phyloP scores from a whole-genome alignment of 1,284 basidiomycete genomes.

The Cryptococcus floricola region DNA sequence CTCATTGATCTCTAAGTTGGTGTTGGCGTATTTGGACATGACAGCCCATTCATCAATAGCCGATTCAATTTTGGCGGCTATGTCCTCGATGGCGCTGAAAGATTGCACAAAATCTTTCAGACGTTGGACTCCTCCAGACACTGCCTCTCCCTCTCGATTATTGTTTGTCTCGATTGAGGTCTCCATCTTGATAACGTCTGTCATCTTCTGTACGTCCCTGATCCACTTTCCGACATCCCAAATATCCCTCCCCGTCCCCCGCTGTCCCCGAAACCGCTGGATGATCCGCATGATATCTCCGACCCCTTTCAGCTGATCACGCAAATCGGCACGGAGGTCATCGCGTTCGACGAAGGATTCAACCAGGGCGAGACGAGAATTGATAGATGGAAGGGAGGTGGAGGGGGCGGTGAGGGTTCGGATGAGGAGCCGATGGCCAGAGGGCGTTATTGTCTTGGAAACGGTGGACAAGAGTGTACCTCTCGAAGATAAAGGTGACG shows the following conservation, averaged over 20 bases:
- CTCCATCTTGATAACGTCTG: constrained; percentile 44
- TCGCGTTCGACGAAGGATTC: constrained; percentile 64
- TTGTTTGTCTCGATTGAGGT: constrained; percentile 49
- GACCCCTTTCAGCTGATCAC: constrained; percentile 57
- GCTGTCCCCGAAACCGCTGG: constrained; percentile 69
- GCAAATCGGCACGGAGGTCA: constrained; percentile 66
- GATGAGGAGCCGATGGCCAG: constrained; percentile 70
- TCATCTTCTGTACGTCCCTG: constrained; percentile 25
- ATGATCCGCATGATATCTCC: constrained; percentile 74
- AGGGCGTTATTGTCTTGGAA: constrained; percentile 72
- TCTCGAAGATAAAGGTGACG: constrained; percentile 25
- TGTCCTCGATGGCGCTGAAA: constrained; percentile 57
- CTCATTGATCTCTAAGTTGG: constrained; percentile 24
- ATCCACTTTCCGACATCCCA: constrained; percentile 43
- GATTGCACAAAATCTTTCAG: constrained; percentile 56
- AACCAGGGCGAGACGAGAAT: constrained; percentile 72
- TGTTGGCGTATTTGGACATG: constrained; percentile 16
- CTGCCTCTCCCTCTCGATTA: background rate
- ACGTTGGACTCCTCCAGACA: constrained; percentile 15
- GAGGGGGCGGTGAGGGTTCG: constrained; percentile 58
- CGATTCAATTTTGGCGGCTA: constrained; percentile 60
- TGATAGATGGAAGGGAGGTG: constrained; percentile 68
- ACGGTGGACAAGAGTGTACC: constrained; percentile 73
- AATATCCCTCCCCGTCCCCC: constrained; percentile 60
- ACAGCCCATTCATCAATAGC: constrained; percentile 54